Base-by-base conservation (phyloP, 2,329 filamentous ascomycete genomes). In the Cylindrodendrum hubeiense region DNA sequence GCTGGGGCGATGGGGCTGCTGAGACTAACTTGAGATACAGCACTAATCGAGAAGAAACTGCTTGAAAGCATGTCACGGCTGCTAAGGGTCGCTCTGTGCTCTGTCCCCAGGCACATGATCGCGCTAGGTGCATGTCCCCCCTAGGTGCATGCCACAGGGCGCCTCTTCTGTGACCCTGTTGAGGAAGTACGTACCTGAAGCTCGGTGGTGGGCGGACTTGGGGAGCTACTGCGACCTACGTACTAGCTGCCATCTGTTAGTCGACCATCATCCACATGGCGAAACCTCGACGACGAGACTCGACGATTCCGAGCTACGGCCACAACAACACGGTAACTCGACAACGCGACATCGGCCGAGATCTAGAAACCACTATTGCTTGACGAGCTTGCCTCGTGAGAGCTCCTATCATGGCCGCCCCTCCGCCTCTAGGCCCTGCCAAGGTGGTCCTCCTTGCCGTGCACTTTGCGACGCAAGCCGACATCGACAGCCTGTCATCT, bases 391-490 rank as follows among this genome's bases (percentile, higher is more conserved):
- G 28, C 28, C 28, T 58, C 30, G 41, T 19, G 43, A 17, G 24
- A 52, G 46, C 30, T 53, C 44, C 54, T 17, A 63, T 22, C 34
- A 78, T 78, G 76, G 69, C 65, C 34, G 60, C 62, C 57, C 76
- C 53, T 24, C 47, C 60, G 12, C 52, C 80, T 47, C 82, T 93
- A 60, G 90, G 90, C 12, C 83, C 89, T 53, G 85, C 91, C 61
- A 92, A 94, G 77, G 87, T 90, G 69, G 82, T 94, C 63, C 86
- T 96, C 63, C 86, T 95, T 53, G 91, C 93, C 47, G 90, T 90
- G 22, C 88, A 93, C 74, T 86, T 90, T 71, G 89, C 93, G 58
- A 86, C 87, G 66, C 87, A 88, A 72, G 85, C 88, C 75, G 87
- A 95, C 76, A 83, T 94, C 71, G 78, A 85, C 71, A 85, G 86